Conservation (phyloP, 2,329 filamentous ascomycete genomes). For the Epichloe baconii region DNA sequence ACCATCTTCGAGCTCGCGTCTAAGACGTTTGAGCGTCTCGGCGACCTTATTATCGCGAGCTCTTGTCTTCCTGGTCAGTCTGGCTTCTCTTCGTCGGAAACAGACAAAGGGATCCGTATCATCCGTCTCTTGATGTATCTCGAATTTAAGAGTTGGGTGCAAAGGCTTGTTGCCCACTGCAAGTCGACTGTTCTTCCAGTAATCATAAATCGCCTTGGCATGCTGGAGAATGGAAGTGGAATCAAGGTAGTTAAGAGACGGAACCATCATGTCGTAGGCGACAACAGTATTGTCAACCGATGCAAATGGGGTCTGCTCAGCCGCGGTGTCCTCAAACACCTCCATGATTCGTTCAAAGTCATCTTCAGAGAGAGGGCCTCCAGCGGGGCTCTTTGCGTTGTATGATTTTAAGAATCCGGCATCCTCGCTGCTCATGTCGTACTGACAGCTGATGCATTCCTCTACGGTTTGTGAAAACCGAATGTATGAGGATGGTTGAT, state of each 20-base stretch:
- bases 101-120: conserved; percentile 96
- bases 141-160: conserved; percentile 76
- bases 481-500: conserved; percentile 84
- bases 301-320: conserved; percentile 75
- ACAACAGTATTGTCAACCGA: conserved; percentile 80
- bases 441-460: conserved; percentile 78
- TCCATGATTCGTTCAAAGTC: conserved; percentile 91
- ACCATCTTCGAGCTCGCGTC: conserved; percentile 81
- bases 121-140: conserved; percentile 86
- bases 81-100: conserved; percentile 87
- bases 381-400: conserved; percentile 60
- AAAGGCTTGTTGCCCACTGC: conserved; percentile 57
- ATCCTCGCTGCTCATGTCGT: conserved; percentile 92
- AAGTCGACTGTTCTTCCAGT: conserved; percentile 68
- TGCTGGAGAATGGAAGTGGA: conserved; percentile 37
- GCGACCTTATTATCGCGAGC: conserved; percentile 87
- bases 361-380: conserved; percentile 65
- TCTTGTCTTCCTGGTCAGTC: conserved; percentile 88
- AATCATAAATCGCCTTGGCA: conserved; percentile 72
- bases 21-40: conserved; percentile 85
- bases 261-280: conserved; percentile 62
- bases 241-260: conserved; percentile 43
- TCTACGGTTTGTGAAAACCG: conserved; percentile 97
- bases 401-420: conserved; percentile 70
- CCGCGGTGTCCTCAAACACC: conserved; percentile 80